phyloP scores from a whole-genome alignment of 2,329 filamentous ascomycete genomes.

The Fusarium pseudoanthophilum region DNA sequence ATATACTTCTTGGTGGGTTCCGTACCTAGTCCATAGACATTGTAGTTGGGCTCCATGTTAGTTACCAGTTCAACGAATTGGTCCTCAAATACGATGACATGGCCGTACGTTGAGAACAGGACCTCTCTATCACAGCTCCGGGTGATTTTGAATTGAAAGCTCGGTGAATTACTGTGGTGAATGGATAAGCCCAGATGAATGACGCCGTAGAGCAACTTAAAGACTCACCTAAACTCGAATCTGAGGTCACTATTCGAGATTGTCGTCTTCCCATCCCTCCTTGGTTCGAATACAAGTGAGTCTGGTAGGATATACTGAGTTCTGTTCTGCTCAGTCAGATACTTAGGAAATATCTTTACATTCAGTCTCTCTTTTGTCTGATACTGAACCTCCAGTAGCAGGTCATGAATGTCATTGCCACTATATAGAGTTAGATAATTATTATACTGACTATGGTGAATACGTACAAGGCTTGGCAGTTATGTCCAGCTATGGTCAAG shows the following conservation, averaged over 20 bases:
- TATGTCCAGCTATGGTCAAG: background rate
- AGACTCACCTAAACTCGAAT: background rate
- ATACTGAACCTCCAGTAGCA: background rate
- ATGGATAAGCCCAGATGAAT: background rate
- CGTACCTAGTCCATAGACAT: background rate
- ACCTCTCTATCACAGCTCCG: background rate
- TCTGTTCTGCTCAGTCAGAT: background rate
- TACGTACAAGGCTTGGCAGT: background rate
- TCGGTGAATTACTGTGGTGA: background rate
- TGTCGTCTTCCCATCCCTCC: background rate
- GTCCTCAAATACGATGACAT: background rate
- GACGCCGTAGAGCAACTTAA: background rate
- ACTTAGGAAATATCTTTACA: background rate
- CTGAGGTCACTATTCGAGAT: background rate
- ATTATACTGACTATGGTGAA: fast-evolving
- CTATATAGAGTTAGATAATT: background rate
- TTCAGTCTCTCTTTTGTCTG: background rate
- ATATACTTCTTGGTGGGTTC: fast-evolving
- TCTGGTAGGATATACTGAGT: background rate
- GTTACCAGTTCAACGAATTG: background rate
- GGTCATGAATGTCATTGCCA: background rate
- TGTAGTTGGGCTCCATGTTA: background rate
- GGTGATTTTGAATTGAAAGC: background rate
- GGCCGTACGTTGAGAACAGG: background rate
- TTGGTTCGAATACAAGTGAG: background rate